Evolutionary conservation across 129 eudicot genomes (phyloP), one percentile per base, ranked within the genome.

Genomic region (Oenanthe sinensis): DNA sequence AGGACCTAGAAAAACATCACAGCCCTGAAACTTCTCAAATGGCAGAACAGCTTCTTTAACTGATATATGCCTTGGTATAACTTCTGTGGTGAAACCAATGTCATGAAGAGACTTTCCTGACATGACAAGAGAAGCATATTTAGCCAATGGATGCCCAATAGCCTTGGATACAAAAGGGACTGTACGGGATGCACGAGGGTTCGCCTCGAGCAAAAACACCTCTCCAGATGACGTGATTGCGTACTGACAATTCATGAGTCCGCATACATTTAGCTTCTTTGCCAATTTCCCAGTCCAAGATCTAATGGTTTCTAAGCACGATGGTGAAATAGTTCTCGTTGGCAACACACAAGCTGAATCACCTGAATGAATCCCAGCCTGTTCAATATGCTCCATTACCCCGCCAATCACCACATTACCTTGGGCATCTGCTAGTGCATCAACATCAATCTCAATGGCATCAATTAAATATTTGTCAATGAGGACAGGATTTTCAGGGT

Each of bases 341-440:
- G 99, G 99, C 45, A 95, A 85, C 89, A 88, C 83, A 79, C 99
- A 95, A 47, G 99, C 99, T 12, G 99, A 95, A 71, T 95, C 99
- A 71, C 99, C 99, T 0, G 99, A 95, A 71, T 95, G 99, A 33
- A 95, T 91, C 60, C 99, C 99, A 0, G 99, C 99, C 77, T 95
- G 99, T 71, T 95, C 99, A 70, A 95, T 92, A 80, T 95, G 99
- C 85, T 95, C 99, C 99, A 95, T 95, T 79, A 95, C 89, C 75
- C 99, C 99, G 75, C 99, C 99, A 44, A 95, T 95, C 75, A 95
- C 99, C 39, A 95, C 99, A 77, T 95, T 90, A 33, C 96, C 99
- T 36, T 92, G 86, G 45, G 77, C 81, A 80, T 95, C 99, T 22
- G 99, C 90, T 50, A 95, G 96, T 33, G 96, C 83, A 80, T 95